Conservation (phyloP, 768 basidiomycete genomes). For the Macrolepiota dolichaula region DNA sequence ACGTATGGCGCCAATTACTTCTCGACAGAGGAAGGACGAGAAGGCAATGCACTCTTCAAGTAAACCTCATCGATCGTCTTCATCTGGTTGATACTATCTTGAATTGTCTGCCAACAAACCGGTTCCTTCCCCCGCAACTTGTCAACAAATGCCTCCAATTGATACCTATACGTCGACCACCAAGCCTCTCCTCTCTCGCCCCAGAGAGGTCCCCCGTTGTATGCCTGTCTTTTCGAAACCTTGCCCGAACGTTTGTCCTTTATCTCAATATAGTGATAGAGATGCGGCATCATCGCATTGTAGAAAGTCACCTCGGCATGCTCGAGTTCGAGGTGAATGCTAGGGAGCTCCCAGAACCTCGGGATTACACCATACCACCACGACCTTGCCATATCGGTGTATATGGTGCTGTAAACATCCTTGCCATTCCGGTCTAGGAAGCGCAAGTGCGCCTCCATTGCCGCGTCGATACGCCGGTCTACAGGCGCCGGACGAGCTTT, state of each 20-base stretch:
- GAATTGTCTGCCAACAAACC: slow-evolving; percentile 49
- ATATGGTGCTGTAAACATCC: slow-evolving; percentile 23
- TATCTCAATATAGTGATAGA: slow-evolving; percentile 49
- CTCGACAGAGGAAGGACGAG: slow-evolving; percentile 13
- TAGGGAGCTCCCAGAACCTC: slow-evolving; percentile 30
- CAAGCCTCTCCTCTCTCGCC: slow-evolving; percentile 46
- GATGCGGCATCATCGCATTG: slow-evolving; percentile 43
- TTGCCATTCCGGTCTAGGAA: slow-evolving; percentile 24
- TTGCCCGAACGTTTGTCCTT: slow-evolving; percentile 26
- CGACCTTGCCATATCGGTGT: slow-evolving; percentile 22
- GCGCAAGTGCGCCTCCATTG: slow-evolving; percentile 36
- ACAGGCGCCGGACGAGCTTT: slow-evolving; percentile 33
- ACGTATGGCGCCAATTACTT: background rate
- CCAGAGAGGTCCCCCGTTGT: slow-evolving; percentile 39
- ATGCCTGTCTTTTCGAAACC: slow-evolving; percentile 38
- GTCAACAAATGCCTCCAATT: slow-evolving; percentile 65
- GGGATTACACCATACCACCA: slow-evolving; percentile 38
- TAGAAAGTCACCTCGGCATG: slow-evolving; percentile 37
- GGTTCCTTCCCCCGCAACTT: slow-evolving; percentile 48
- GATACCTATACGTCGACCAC: slow-evolving; percentile 58
- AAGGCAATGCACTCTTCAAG: slow-evolving; percentile 27
- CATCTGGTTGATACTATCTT: slow-evolving; percentile 57
- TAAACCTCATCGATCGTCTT: slow-evolving; percentile 58
- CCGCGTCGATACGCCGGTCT: slow-evolving; percentile 37
- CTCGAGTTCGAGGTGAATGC: slow-evolving; percentile 38